These are phyloP conservation scores for Aspergillus conjunctus DNA, from an alignment of 495 filamentous ascomycete species.

Conservation along the genomic window DNA sequence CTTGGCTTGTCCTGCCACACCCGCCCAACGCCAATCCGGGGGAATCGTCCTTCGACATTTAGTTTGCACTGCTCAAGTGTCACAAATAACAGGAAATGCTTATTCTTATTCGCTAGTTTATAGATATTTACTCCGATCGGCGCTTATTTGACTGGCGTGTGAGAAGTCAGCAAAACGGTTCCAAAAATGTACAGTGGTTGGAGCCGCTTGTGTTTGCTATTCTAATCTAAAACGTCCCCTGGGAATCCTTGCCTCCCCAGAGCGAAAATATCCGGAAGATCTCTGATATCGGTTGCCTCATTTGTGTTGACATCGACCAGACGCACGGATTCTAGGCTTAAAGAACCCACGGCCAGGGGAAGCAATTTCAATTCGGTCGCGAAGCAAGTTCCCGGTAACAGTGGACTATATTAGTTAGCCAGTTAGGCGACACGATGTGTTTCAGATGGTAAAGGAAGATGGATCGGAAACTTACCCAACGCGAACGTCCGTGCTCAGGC, in stretches of 20 bases:
- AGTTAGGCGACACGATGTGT: conserved; percentile 10
- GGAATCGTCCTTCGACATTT: neutral
- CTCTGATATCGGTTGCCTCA: conserved; percentile 78
- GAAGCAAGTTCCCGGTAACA: conserved; percentile 75
- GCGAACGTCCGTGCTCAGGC: conserved; percentile 79
- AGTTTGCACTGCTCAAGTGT: neutral
- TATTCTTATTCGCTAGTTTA: neutral
- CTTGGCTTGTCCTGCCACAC: neutral
- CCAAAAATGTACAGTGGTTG: neutral
- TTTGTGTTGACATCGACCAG: conserved; percentile 80
- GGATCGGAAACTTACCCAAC: conserved; percentile 61
- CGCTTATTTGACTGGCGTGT: neutral
- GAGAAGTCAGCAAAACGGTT: neutral
- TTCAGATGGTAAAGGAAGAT: neutral
- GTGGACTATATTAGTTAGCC: conserved; percentile 51
- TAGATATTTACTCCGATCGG: neutral
- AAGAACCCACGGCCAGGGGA: conserved; percentile 70
- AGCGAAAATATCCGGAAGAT: conserved; percentile 74
- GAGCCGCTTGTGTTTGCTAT: neutral
- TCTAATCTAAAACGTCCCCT: neutral
- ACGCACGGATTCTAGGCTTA: conserved; percentile 77
- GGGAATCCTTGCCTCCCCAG: conserved; percentile 35
- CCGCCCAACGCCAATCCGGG: neutral
- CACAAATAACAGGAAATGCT: neutral
- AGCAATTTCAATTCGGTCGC: conserved; percentile 79